Evolutionary conservation across 2,329 filamentous ascomycete species (phyloP).

Genomic region (Colletotrichum gloeosporioides): DNA sequence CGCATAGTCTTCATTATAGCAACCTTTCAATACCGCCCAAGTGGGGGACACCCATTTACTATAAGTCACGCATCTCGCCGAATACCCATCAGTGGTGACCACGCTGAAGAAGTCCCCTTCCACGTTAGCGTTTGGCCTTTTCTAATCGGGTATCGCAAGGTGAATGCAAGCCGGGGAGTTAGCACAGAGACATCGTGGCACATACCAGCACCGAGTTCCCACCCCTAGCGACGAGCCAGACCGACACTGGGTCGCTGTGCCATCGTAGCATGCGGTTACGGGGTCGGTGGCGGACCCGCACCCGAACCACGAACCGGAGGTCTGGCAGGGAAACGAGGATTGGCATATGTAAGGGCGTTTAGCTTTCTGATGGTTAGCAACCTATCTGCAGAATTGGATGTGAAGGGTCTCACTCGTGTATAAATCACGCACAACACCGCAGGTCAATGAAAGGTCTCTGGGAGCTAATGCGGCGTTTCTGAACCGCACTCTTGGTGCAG

Average conservation of each 20-base stretch:
- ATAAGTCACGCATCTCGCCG: neutral
- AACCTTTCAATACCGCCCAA: neutral
- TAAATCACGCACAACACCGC: neutral
- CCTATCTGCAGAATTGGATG: neutral
- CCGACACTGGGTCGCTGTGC: neutral
- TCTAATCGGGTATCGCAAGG: neutral
- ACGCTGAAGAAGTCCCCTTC: neutral
- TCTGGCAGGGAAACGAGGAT: neutral
- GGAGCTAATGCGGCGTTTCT: neutral
- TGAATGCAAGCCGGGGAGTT: no score
- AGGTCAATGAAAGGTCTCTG: neutral
- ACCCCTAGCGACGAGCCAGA: neutral
- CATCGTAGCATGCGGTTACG: neutral
- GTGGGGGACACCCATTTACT: neutral
- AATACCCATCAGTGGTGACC: neutral
- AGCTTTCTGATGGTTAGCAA: neutral
- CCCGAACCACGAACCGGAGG: neutral
- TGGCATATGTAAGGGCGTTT: neutral
- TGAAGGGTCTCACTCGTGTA: accelerated
- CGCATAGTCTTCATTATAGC: neutral
- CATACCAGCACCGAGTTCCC: neutral
- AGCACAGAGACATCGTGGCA: neutral
- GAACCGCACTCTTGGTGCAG: neutral
- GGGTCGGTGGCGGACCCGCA: neutral
- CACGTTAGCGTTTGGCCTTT: neutral